Base-by-base conservation (phyloP, 352 stramenopile genomes). In the Pythium rhizo-oryzae region DNA sequence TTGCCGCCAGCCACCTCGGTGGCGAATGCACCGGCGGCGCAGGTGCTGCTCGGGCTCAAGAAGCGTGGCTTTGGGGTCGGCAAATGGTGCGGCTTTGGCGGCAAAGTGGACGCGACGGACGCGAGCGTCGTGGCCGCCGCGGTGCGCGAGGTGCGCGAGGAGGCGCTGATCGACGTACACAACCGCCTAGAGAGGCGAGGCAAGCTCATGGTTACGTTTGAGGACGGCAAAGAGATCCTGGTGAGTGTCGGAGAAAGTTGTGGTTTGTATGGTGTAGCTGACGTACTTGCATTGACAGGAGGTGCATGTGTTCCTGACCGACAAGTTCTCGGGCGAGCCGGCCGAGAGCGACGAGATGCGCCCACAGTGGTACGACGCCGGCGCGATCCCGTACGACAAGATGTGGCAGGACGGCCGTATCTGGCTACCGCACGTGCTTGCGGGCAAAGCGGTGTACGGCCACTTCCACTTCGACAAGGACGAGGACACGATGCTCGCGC, bases 1-100 rank as follows among this genome's bases (percentile, higher is more conserved):
- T 33, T 44, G 8, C 21, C 12, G n/a, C 55, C 46, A 1, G 21
- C 23, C 9, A 21, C 58, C 11, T 30, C 30, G 13, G 18, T 54
- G 5, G 12, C 47, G 28, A 6, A 39, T 6, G 58, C 41, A 46
- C 49, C 25, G n/a, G 55, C 43, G 46, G 50, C 28, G 30, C 61
- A 87, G 47, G 70, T 89, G 21, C 65, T 89, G 46, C 63, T 91
- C 16, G 85, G 85, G 1, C 78, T 91, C 57, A 94, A 94, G 71
- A 94, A 94, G 57, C 77, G 83, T n/a, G 86, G 86, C 23, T 92
- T 93, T 62, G 86, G 86, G 21, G 39, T 65, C 33, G 83, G 82
- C 39, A 92, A 92, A 60, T 93, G 80, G 80, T 93, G 92, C 63
- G 82, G 86, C 18, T 93, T 93, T 62, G 86, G 86, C 43, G 86